Percentiles rank a stretch among this genome's conserved stretches.
Conservation (phyloP, 805 yeast species). For the Phaffomyces opuntiae region DNA sequence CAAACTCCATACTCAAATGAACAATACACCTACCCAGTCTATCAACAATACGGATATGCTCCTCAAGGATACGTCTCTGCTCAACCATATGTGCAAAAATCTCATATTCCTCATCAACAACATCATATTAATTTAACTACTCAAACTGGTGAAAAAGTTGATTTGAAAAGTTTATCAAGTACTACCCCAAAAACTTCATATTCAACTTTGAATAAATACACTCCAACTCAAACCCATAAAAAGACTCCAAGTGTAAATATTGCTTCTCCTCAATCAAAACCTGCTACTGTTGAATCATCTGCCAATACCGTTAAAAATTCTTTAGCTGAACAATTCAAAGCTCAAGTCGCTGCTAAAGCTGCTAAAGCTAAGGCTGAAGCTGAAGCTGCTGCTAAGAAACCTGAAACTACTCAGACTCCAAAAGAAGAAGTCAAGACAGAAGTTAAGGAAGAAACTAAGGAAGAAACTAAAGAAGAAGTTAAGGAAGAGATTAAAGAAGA, state of each 20-base stretch:
- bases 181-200: constrained; percentile 15
- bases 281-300: constrained; percentile 5
- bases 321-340: constrained; percentile 9
- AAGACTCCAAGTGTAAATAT: constrained; percentile 10
- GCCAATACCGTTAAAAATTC: neutral
- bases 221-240: constrained; percentile 12
- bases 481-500: constrained; percentile 16
- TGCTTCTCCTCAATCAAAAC: constrained; percentile 8
- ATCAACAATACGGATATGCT: constrained; percentile 5
- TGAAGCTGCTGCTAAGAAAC: constrained; percentile 9
- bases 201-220: constrained; percentile 11
- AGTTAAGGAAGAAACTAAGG: constrained; percentile 11
- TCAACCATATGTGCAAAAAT: constrained; percentile 2
- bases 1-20: neutral
- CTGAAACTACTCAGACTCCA: constrained; percentile 11
- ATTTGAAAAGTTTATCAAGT: constrained; percentile 12
- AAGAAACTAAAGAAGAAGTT: neutral
- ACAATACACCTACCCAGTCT: constrained; percentile 4
- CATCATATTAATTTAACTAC: constrained; percentile 18
- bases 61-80: constrained; percentile 5
- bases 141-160: constrained; percentile 21
- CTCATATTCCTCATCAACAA: constrained; percentile 3
- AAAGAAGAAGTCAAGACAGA: constrained; percentile 5
- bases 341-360: constrained; percentile 15
- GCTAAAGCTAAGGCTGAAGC: constrained; percentile 18